These are phyloP conservation scores for Eruca vesicaria DNA, from an alignment of 441 rosid species.

Conservation along the genomic window DNA sequence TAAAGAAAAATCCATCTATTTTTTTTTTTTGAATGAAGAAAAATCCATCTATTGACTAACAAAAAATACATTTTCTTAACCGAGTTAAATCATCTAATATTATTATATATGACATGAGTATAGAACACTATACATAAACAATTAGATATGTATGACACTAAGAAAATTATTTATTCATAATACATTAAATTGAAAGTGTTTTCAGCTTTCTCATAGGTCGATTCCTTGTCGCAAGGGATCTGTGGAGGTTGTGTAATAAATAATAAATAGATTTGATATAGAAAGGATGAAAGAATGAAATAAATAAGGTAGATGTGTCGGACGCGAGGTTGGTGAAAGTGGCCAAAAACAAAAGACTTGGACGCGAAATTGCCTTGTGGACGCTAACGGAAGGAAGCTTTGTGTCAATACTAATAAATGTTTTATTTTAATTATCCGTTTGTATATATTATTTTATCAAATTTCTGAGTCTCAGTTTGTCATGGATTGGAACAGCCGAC, in stretches of 20 bases:
- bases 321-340: conserved; percentile 38
- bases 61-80: background rate
- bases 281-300: conserved; percentile 28
- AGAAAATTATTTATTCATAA: background rate
- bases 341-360: conserved; percentile 32
- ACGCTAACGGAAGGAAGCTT: background rate
- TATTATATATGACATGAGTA: background rate
- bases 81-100: background rate
- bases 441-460: background rate
- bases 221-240: conserved; percentile 29
- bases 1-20: conserved; percentile 8
- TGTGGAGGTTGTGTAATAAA: conserved; percentile 38
- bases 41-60: conserved; percentile 7
- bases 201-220: conserved; percentile 12
- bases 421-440: background rate
- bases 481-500: conserved; percentile 29
- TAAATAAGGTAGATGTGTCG: conserved; percentile 40
- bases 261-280: background rate
- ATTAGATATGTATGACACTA: background rate
- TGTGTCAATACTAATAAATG: conserved; percentile 27
- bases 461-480: background rate
- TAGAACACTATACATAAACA: background rate
- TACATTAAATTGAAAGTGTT: background rate
- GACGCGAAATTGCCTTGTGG: conserved; percentile 29
- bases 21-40: no score